Evolutionary conservation across 2,329 filamentous ascomycete species (phyloP).

Genomic region (Fusarium setosum): DNA sequence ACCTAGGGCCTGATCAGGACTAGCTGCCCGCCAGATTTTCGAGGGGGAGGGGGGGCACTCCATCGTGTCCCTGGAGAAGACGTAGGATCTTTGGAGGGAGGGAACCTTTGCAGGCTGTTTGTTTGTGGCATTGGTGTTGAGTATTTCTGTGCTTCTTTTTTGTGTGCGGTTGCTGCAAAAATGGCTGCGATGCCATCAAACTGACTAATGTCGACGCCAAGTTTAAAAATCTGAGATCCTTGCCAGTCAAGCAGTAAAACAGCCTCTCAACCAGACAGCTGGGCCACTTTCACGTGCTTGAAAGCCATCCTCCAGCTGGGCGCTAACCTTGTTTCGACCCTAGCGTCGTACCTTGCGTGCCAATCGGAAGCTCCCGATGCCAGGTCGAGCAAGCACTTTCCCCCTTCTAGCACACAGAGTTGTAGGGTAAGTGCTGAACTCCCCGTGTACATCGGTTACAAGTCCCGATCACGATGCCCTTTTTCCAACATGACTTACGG

Average conservation of each 20-base stretch:
- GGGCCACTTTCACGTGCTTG: conserved; percentile 43
- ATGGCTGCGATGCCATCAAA: background rate
- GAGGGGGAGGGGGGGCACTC: conserved; percentile 15
- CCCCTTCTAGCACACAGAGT: background rate
- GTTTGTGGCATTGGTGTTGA: background rate
- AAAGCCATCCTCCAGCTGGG: conserved; percentile 7
- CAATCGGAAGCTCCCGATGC: conserved; percentile 27
- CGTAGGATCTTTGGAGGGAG: background rate
- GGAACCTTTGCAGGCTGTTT: background rate
- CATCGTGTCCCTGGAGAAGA: conserved; percentile 24
- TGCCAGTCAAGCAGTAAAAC: background rate
- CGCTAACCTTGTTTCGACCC: background rate
- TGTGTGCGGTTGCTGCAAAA: background rate
- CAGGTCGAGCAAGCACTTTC: background rate
- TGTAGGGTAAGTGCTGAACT: conserved; percentile 13
- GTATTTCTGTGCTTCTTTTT: background rate
- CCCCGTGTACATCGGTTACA: background rate
- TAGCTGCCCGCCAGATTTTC: conserved; percentile 30
- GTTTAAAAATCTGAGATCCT: background rate
- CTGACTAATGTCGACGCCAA: background rate
- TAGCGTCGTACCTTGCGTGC: background rate
- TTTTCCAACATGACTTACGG: background rate
- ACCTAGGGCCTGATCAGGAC: conserved; percentile 29
- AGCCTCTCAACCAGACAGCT: conserved; percentile 35
- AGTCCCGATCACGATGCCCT: background rate